phyloP scores from a whole-genome alignment of 495 filamentous ascomycete species.

The Hypoxylon rickii region DNA sequence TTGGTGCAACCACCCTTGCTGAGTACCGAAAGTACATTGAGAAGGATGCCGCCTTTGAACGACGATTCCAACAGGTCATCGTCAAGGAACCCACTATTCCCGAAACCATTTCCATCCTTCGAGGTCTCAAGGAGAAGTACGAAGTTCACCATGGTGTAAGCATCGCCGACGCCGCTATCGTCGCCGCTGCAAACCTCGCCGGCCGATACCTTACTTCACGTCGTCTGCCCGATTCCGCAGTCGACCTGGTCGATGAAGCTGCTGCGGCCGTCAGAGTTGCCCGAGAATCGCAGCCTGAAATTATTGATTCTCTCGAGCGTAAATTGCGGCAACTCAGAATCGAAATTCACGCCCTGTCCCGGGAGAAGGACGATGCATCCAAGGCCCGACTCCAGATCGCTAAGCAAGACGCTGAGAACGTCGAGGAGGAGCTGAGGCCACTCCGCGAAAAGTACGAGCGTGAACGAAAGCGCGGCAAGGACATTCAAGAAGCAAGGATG shows the following conservation, averaged over 20 bases:
- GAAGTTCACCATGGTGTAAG: constrained; percentile 98
- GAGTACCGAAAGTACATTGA: constrained; percentile 99
- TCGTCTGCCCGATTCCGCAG: constrained; percentile 92
- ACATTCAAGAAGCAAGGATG: constrained; percentile 94
- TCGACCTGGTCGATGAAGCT: constrained; percentile 95
- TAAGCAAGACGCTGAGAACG: constrained; percentile 87
- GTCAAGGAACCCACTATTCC: constrained; percentile 88
- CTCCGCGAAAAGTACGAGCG: constrained; percentile 94
- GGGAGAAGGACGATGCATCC: constrained; percentile 94
- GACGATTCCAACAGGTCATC: constrained; percentile 96
- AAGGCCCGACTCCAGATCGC: constrained; percentile 77
- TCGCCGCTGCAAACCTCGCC: constrained; percentile 85
- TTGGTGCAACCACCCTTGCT: constrained; percentile 90
- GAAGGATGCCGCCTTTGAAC: constrained; percentile 96
- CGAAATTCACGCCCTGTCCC: constrained; percentile 90
- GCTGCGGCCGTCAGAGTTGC: constrained; percentile 93
- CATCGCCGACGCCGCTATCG: constrained; percentile 90
- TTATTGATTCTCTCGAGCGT: constrained; percentile 89
- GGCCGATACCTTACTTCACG: constrained; percentile 88
- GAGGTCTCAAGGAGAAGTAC: constrained; percentile 95
- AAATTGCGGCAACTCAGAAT: constrained; percentile 88
- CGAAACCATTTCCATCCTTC: constrained; percentile 95
- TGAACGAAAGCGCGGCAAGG: constrained; percentile 83
- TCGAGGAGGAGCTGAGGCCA: constrained; percentile 86
- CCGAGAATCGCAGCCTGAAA: constrained; percentile 93